Conservation (phyloP, 352 stramenopile species). For the Globisporangium ultimum region DNA sequence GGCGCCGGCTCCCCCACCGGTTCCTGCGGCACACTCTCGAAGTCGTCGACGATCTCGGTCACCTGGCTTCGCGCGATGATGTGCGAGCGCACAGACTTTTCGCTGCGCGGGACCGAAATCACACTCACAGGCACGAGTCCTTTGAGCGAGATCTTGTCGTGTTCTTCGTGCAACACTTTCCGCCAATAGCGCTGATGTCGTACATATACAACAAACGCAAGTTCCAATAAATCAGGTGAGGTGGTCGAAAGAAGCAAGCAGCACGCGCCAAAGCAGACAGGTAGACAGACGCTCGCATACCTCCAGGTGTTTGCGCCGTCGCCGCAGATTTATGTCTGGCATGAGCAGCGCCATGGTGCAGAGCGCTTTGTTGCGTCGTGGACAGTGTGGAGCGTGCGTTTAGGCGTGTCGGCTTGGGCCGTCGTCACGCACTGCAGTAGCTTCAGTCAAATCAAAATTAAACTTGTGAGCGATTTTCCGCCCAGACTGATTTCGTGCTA, state of each 20-base stretch:
- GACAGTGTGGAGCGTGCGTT: background rate
- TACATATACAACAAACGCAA: conserved; percentile 1
- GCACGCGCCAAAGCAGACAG: background rate
- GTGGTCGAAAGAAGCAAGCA: conserved; percentile 1
- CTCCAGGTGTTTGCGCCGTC: conserved; percentile 50
- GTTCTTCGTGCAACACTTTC: conserved; percentile 28
- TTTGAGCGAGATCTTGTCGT: conserved; percentile 25
- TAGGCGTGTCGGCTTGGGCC: no score
- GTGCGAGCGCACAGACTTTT: conserved; percentile 14
- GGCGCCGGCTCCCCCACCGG: conserved; percentile 10
- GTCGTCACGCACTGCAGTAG: background rate
- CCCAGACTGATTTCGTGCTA: background rate
- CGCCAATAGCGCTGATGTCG: conserved; percentile 31
- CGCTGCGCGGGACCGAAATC: conserved; percentile 16
- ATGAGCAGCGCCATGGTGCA: conserved; percentile 52
- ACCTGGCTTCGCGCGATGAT: conserved; percentile 17
- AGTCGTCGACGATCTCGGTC: conserved; percentile 8
- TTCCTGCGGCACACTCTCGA: conserved; percentile 9
- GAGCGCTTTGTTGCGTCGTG: background rate
- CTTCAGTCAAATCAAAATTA: background rate
- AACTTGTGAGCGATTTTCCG: background rate
- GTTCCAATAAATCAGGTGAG: background rate
- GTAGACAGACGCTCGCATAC: conserved; percentile 21
- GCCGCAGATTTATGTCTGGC: conserved; percentile 68
- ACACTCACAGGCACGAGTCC: conserved; percentile 16